Conservation (phyloP, 768 basidiomycete genomes). For the Heimioporus sp. region DNA sequence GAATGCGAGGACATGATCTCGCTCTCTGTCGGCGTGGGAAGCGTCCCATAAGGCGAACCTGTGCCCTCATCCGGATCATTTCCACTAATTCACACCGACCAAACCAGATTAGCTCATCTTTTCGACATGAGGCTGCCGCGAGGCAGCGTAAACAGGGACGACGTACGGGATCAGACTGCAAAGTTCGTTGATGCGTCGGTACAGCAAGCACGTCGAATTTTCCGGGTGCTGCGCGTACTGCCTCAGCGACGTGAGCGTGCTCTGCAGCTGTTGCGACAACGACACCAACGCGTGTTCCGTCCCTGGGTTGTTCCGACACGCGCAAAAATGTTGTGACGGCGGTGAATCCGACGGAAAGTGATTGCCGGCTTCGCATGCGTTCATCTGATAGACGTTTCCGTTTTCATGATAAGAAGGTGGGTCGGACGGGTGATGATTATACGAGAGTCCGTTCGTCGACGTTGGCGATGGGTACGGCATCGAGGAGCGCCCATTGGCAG, state of each 20-base stretch:
- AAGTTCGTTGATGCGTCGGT: conserved; percentile 59
- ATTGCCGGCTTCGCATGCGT: conserved; percentile 31
- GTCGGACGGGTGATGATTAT: conserved; percentile 33
- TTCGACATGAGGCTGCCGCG: conserved; percentile 32
- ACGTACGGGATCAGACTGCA: conserved; percentile 64
- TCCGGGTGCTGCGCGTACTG: conserved; percentile 60
- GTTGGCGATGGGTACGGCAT: conserved; percentile 36
- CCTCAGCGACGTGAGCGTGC: conserved; percentile 52
- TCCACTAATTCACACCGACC: conserved; percentile 41
- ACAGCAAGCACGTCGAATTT: conserved; percentile 52
- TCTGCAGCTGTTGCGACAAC: conserved; percentile 63
- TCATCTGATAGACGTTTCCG: conserved; percentile 36
- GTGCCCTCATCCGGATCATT: conserved; percentile 49
- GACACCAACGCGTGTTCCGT: conserved; percentile 57
- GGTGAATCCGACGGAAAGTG: conserved; percentile 31
- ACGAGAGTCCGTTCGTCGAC: conserved; percentile 33
- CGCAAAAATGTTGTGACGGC: conserved; percentile 46
- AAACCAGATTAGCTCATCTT: conserved; percentile 29
- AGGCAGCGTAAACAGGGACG: conserved; percentile 28
- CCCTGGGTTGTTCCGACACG: conserved; percentile 63
- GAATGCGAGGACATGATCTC: conserved; percentile 52
- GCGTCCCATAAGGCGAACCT: conserved; percentile 51
- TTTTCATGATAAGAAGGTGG: conserved; percentile 33
- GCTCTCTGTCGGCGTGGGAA: conserved; percentile 59
- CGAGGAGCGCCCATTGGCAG: conserved; percentile 26